Conservation (phyloP, 169 alveolate species). For the Pseudocohnilembus persalinus region DNA sequence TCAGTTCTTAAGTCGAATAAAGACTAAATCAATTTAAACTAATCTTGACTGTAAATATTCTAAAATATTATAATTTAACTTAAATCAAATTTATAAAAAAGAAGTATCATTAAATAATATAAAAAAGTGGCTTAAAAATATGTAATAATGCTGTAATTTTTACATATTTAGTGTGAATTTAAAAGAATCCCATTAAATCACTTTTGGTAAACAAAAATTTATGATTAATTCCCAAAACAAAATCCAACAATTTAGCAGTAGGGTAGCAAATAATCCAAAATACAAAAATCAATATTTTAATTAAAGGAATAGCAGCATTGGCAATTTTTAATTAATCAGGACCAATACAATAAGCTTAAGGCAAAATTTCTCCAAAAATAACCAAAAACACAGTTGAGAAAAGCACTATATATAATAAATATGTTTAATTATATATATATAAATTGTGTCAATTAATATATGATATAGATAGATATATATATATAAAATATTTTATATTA, state of each 20-base stretch:
- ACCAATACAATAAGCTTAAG: constrained; percentile 94
- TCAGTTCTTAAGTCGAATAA: constrained; percentile 77
- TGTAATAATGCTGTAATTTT: constrained; percentile 11
- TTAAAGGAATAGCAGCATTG: constrained; percentile 29
- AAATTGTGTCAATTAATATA: no score
- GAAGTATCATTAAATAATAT: no score
- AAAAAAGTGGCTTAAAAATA: no score
- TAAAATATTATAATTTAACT: neutral
- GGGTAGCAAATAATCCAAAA: constrained; percentile 54
- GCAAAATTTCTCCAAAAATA: constrained; percentile 93
- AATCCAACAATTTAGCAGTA: constrained; percentile 68
- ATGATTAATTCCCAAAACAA: constrained; percentile 71
- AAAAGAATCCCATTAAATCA: constrained; percentile 70
- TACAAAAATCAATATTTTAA: neutral
- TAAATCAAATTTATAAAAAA: constrained; percentile 3
- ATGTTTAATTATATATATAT: no score
- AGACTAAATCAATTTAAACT: constrained; percentile 77
- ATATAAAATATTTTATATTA: no score
- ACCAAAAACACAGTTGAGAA: constrained; percentile 86
- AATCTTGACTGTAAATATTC: constrained; percentile 47
- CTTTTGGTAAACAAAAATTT: constrained; percentile 64
- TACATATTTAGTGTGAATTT: constrained; percentile 43
- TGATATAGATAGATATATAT: no score
- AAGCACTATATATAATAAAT: constrained; percentile 55
- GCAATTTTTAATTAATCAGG: constrained; percentile 88